These are phyloP conservation scores for Pleurotus eryngii DNA, from an alignment of 768 basidiomycete species.

Conservation along the genomic window DNA sequence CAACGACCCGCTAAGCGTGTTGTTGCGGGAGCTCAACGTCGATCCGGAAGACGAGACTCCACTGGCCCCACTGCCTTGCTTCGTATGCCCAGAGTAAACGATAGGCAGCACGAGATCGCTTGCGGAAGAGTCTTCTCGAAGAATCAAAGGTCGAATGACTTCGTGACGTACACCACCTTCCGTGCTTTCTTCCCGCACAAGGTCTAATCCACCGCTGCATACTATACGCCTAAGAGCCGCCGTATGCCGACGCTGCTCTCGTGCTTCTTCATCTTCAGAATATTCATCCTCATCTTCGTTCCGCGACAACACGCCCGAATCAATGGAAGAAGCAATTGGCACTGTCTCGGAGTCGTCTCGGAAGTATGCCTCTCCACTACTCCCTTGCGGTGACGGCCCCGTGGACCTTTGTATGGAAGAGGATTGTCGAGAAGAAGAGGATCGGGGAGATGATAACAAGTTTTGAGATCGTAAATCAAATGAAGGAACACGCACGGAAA, in stretches of 20 bases:
- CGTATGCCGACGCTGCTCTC: not conserved
- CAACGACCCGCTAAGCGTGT: conserved; percentile 3
- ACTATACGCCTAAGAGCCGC: not conserved
- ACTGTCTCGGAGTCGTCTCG: conserved; percentile 3
- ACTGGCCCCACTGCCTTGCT: not conserved
- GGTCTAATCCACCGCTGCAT: not conserved
- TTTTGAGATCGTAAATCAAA: conserved; percentile 1
- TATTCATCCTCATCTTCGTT: conserved; percentile 1
- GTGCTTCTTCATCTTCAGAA: not conserved
- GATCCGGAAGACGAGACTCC: conserved; percentile 2
- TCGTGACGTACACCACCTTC: conserved; percentile 6
- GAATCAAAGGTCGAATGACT: conserved; percentile 1
- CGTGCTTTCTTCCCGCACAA: conserved; percentile 4
- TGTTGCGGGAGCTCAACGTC: not conserved
- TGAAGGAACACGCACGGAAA: not conserved
- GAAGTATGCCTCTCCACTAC: not conserved
- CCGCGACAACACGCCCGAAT: not conserved
- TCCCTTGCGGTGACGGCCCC: not conserved
- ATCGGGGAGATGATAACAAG: not conserved
- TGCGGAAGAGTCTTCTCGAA: conserved; percentile 2
- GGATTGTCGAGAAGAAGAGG: not conserved
- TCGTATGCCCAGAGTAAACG: not conserved
- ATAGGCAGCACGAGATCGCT: conserved; percentile 4
- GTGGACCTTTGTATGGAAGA: not conserved
- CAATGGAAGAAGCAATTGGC: conserved; percentile 2